These are phyloP conservation scores for Plasmodium vivax DNA, from an alignment of 169 alveolate genomes.

Conservation along the genomic window DNA sequence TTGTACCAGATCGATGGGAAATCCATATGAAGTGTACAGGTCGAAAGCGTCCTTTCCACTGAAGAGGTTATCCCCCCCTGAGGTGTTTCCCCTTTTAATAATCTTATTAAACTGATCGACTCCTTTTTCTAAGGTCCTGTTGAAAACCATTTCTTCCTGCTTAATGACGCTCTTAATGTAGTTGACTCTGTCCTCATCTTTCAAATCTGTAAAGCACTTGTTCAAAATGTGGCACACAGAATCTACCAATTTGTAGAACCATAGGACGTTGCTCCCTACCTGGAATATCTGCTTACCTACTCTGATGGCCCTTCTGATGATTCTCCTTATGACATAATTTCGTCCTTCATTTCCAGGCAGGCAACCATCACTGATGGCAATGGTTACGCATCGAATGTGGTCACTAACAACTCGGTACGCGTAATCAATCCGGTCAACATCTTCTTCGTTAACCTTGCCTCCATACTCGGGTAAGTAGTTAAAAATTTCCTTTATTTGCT, in stretches of 20 bases:
- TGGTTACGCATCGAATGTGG: slow-evolving; percentile 92
- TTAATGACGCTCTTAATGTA: slow-evolving; percentile 84
- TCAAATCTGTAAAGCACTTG: slow-evolving; percentile 85
- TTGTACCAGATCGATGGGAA: slow-evolving; percentile 94
- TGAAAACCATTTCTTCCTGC: slow-evolving; percentile 90
- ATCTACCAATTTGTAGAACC: slow-evolving; percentile 90
- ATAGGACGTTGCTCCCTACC: slow-evolving; percentile 83
- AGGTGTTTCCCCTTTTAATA: slow-evolving; percentile 28
- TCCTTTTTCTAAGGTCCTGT: slow-evolving; percentile 90
- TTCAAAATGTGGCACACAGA: slow-evolving; percentile 88
- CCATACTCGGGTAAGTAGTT: slow-evolving; percentile 84
- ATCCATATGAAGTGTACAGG: slow-evolving; percentile 93
- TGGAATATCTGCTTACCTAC: slow-evolving; percentile 87
- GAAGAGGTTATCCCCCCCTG: slow-evolving; percentile 20
- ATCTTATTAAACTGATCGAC: slow-evolving; percentile 84
- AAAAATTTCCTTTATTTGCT: slow-evolving; percentile 84
- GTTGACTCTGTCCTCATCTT: slow-evolving; percentile 84
- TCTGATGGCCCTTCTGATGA: slow-evolving; percentile 92
- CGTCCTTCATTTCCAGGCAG: slow-evolving; percentile 94
- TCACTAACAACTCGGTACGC: slow-evolving; percentile 96
- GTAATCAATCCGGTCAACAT: slow-evolving; percentile 87
- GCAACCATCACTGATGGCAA: slow-evolving; percentile 94
- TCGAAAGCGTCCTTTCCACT: slow-evolving; percentile 90
- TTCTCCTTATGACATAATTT: slow-evolving; percentile 93
- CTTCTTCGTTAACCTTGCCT: slow-evolving; percentile 90